Percentiles rank a stretch among this genome's conserved stretches.
Evolutionary conservation across 2,329 filamentous ascomycete species (phyloP).

Genomic region (Knufia fluminis): DNA sequence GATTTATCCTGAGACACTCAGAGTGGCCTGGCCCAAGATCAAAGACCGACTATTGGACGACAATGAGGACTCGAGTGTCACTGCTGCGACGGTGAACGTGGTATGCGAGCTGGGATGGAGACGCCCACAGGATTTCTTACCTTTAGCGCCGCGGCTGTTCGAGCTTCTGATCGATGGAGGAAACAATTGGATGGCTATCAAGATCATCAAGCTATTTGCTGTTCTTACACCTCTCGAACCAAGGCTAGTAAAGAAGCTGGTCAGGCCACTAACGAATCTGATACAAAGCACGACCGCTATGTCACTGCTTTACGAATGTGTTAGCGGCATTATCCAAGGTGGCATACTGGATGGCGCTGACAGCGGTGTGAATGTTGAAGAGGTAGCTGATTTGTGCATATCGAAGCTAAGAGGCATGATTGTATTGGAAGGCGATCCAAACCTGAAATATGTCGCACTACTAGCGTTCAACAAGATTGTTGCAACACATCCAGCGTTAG

Average conservation of each 20-base stretch:
- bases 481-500: conserved; percentile 73
- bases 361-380: conserved; percentile 71
- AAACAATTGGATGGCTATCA: conserved; percentile 99
- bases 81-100: conserved; percentile 91
- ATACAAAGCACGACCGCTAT: conserved; percentile 93
- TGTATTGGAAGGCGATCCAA: conserved; percentile 84
- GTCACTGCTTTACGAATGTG: conserved; percentile 97
- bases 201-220: conserved; percentile 98
- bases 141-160: conserved; percentile 82
- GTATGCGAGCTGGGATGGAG: conserved; percentile 94
- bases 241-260: conserved; percentile 77
- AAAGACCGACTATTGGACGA: conserved; percentile 89
- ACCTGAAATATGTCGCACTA: conserved; percentile 93
- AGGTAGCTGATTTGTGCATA: conserved; percentile 86
- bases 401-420: conserved; percentile 91
- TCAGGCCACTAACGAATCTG: conserved; percentile 82
- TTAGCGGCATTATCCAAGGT: conserved; percentile 95
- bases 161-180: conserved; percentile 82
- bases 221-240: conserved; percentile 88
- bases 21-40: conserved; percentile 93
- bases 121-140: conserved; percentile 84
- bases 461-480: conserved; percentile 95
- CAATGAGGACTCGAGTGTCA: conserved; percentile 83
- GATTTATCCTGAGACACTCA: conserved; percentile 90
- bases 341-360: conserved; percentile 80